Evolutionary conservation across 441 rosid genomes (phyloP).

Genomic region (Macaranga tanarius): DNA sequence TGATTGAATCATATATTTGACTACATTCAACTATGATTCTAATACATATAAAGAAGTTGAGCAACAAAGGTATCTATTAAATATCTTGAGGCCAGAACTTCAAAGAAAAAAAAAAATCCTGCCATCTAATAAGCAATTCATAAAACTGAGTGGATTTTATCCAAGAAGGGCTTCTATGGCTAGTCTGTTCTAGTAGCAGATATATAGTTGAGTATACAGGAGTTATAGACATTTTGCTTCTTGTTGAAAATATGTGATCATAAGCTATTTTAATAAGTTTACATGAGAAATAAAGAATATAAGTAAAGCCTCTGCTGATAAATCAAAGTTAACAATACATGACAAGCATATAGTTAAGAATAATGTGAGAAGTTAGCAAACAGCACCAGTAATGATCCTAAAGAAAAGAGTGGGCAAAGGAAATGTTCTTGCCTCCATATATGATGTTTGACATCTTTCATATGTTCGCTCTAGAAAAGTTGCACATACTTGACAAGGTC

Average conservation of each 20-base stretch:
- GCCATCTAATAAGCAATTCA: not conserved
- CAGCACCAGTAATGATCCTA: constrained; percentile 4
- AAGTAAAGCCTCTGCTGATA: not conserved
- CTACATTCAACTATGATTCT: too few species aligned
- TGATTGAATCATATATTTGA: too few species aligned
- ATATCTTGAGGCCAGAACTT: too few species aligned
- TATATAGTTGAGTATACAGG: too few species aligned
- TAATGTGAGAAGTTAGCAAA: constrained; percentile 8
- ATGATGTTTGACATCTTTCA: constrained; percentile 96
- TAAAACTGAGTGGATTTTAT: too few species aligned
- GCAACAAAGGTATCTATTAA: too few species aligned
- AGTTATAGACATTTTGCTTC: not conserved
- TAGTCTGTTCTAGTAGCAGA: too few species aligned
- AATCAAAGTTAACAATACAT: not conserved
- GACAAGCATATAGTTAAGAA: not conserved
- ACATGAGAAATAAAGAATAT: not conserved
- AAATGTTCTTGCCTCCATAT: constrained; percentile 71
- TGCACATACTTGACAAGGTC: constrained; percentile 93
- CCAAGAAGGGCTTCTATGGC: too few species aligned
- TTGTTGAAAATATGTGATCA: not conserved
- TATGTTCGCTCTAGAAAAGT: constrained; percentile 96
- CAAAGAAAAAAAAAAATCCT: too few species aligned
- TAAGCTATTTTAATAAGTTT: not conserved
- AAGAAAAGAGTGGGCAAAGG: constrained; percentile 15
- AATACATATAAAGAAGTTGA: too few species aligned